Evolutionary conservation across 2,329 filamentous ascomycete species (phyloP).

Genomic region (Colletotrichum eremochloae): DNA sequence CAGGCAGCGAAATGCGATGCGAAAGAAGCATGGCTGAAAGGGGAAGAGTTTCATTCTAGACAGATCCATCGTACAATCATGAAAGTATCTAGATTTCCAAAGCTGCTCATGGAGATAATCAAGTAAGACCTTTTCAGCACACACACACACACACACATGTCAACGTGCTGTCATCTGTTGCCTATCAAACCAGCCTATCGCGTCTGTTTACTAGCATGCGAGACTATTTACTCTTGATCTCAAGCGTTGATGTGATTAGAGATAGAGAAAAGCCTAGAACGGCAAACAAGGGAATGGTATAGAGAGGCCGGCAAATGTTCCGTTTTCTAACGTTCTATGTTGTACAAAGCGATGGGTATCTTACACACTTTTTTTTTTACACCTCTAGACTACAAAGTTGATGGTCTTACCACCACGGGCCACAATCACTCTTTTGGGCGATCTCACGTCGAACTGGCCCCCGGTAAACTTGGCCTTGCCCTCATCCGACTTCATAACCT

Average conservation of each 20-base stretch:
- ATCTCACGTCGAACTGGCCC: constrained; percentile 59
- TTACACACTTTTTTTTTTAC: constrained; percentile 27
- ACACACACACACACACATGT: neutral
- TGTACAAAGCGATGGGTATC: constrained; percentile 39
- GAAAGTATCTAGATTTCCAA: neutral
- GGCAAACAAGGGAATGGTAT: neutral
- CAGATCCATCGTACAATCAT: neutral
- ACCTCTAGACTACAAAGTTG: constrained; percentile 75
- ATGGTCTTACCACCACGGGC: constrained; percentile 76
- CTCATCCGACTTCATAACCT: constrained; percentile 72
- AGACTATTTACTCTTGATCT: neutral
- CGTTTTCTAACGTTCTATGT: constrained; percentile 10
- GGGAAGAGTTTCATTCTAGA: neutral
- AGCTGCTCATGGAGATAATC: neutral
- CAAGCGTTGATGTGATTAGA: neutral
- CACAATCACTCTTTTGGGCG: constrained; percentile 75
- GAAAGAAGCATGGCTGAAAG: neutral
- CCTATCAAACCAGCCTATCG: neutral
- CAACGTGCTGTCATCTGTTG: neutral
- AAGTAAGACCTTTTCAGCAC: neutral
- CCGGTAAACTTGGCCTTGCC: constrained; percentile 69
- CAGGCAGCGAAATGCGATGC: neutral
- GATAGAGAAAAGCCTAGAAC: neutral
- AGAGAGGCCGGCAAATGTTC: neutral
- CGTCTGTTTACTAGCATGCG: neutral